Percentiles rank a stretch among this genome's conserved stretches.
These are phyloP conservation scores for Yarrowia phangngaensis DNA, from an alignment of 805 yeast genomes.

Conservation along the genomic window DNA sequence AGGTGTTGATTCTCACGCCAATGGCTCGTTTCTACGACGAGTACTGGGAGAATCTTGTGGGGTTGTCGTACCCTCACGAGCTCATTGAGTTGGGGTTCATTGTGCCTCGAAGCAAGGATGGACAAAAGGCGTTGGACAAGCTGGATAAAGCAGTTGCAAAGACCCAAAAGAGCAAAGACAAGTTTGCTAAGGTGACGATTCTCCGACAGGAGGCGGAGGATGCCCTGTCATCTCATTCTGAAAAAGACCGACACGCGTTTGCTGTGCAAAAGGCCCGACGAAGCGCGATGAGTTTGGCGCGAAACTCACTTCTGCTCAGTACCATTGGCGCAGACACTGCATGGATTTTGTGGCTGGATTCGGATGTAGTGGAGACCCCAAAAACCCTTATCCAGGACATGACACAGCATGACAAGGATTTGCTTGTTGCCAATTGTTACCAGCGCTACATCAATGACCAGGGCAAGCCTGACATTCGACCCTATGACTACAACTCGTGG, in stretches of 20 bases:
- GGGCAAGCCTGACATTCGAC: slow-evolving; percentile 59
- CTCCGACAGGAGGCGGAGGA: slow-evolving; percentile 87
- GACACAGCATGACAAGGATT: slow-evolving; percentile 78
- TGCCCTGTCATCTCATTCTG: slow-evolving; percentile 67
- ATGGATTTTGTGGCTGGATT: slow-evolving; percentile 96
- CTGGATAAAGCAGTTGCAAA: slow-evolving; percentile 73
- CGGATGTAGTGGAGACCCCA: slow-evolving; percentile 90
- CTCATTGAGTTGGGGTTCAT: slow-evolving; percentile 87
- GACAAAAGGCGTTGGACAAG: slow-evolving; percentile 69
- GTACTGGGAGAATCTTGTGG: slow-evolving; percentile 82
- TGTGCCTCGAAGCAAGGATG: slow-evolving; percentile 75
- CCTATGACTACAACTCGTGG: slow-evolving; percentile 97
- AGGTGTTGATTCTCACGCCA: slow-evolving; percentile 83
- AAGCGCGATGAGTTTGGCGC: slow-evolving; percentile 84
- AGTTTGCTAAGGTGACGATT: slow-evolving; percentile 80
- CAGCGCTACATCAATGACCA: slow-evolving; percentile 71
- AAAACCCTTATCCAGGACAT: slow-evolving; percentile 78
- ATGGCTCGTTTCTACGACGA: slow-evolving; percentile 78
- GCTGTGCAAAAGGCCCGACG: slow-evolving; percentile 85
- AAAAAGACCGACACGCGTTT: slow-evolving; percentile 87
- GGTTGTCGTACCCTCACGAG: slow-evolving; percentile 76
- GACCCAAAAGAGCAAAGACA: slow-evolving; percentile 61
- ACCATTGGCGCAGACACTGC: slow-evolving; percentile 84
- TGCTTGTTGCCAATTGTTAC: slow-evolving; percentile 87
- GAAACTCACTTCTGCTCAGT: slow-evolving; percentile 87